Conservation (phyloP, 495 filamentous ascomycete species). For the Glutinoglossum americanum region DNA sequence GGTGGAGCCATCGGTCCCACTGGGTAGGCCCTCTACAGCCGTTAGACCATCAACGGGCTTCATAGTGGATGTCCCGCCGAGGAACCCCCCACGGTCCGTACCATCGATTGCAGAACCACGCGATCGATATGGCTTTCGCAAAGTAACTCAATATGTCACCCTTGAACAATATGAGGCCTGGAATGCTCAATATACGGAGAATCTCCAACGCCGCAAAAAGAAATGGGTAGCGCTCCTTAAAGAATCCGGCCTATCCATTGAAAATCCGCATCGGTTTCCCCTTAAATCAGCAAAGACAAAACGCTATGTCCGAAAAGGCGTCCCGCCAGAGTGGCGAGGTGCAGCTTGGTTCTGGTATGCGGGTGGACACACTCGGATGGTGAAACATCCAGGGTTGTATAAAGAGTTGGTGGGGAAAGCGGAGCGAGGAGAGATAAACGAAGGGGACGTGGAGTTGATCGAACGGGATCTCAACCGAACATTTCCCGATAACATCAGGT, state of each 20-base stretch:
- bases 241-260: constrained; percentile 49
- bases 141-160: constrained; percentile 60
- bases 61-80: not conserved
- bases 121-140: constrained; percentile 75
- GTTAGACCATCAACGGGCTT: not conserved
- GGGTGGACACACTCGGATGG: constrained; percentile 59
- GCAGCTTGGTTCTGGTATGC: constrained; percentile 96
- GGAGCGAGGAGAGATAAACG: constrained; percentile 36
- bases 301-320: constrained; percentile 82
- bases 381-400: constrained; percentile 54
- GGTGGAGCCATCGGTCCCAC: not conserved
- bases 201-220: constrained; percentile 42
- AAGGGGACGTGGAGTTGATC: constrained; percentile 70
- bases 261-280: constrained; percentile 58
- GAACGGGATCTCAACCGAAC: constrained; percentile 89
- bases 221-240: constrained; percentile 69
- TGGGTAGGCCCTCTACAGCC: not conserved
- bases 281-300: constrained; percentile 62
- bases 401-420: constrained; percentile 40
- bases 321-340: constrained; percentile 79
- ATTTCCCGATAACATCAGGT: constrained; percentile 84
- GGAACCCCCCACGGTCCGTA: not conserved
- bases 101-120: constrained; percentile 10
- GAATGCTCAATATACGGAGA: constrained; percentile 46
- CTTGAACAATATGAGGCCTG: constrained; percentile 63